Evolutionary conservation across 2,329 filamentous ascomycete genomes (phyloP).

Genomic region (Fonsecaea pugnacius): DNA sequence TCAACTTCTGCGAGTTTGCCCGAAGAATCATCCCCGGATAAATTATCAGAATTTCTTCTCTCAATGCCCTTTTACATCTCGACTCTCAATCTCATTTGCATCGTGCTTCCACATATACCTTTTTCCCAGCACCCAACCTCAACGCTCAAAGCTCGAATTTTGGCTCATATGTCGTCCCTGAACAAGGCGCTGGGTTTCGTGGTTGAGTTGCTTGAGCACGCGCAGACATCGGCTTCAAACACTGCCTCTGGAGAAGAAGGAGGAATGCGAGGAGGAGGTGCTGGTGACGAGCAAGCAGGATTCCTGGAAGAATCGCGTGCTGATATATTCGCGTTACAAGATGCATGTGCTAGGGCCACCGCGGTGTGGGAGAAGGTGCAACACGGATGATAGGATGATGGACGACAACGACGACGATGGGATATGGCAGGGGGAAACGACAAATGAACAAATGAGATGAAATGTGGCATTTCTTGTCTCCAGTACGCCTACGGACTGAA

Average conservation of each 20-base stretch:
- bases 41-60: conserved; percentile 27
- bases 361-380: conserved; percentile 11
- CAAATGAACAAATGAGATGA: too few relatives aligned
- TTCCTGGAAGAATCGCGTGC: conserved; percentile 26
- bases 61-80: conserved; percentile 36
- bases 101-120: conserved; percentile 27
- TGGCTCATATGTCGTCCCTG: conserved; percentile 19
- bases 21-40: conserved; percentile 14
- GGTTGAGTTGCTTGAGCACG: conserved; percentile 25
- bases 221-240: conserved; percentile 1
- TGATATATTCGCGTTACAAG: conserved; percentile 36
- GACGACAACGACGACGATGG: too few relatives aligned
- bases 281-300: conserved; percentile 1
- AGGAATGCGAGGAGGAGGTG: conserved; percentile 2
- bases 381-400: not conserved
- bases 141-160: conserved; percentile 13
- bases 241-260: not conserved
- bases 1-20: not conserved
- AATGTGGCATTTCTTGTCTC: too few relatives aligned
- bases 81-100: conserved; percentile 33
- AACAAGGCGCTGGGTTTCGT: conserved; percentile 19
- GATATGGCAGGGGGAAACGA: not conserved
- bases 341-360: conserved; percentile 29
- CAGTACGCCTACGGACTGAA: too few relatives aligned
- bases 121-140: not conserved